A percentile compares a stretch with the other conserved stretches of the same genome.
Conservation (phyloP, 2,329 filamentous ascomycete genomes). For the Penicillium corylophilum region DNA sequence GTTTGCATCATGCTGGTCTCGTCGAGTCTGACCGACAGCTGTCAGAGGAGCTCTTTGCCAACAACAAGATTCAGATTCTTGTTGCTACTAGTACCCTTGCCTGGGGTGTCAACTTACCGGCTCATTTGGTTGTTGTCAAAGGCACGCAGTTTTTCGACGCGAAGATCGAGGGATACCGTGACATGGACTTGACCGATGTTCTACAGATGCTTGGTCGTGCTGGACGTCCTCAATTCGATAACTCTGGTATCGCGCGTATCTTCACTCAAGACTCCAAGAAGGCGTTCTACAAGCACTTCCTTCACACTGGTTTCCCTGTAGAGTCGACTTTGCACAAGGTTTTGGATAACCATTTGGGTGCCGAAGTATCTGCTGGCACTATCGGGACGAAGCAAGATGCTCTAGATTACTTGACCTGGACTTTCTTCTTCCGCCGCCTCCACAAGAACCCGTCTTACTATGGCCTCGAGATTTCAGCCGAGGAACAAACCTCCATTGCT, state of each 20-base stretch:
- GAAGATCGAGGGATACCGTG: constrained; percentile 94
- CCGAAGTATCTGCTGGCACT: constrained; percentile 90
- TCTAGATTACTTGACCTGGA: constrained; percentile 97
- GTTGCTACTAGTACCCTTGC: constrained; percentile 94
- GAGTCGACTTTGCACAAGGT: constrained; percentile 96
- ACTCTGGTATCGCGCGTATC: constrained; percentile 91
- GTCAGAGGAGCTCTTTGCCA: constrained; percentile 89
- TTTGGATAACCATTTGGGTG: constrained; percentile 92
- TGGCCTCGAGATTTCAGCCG: constrained; percentile 86
- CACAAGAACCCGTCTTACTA: constrained; percentile 99
- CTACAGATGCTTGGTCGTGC: constrained; percentile 96
- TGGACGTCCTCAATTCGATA: constrained; percentile 93
- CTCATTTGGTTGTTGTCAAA: constrained; percentile 95
- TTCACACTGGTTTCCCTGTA: constrained; percentile 96
- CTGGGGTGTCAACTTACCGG: constrained; percentile 97
- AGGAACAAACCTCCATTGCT: constrained; percentile 83
- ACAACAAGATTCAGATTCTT: constrained; percentile 97
- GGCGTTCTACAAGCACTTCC: constrained; percentile 98
- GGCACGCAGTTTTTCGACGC: constrained; percentile 98
- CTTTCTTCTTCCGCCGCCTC: constrained; percentile 94
- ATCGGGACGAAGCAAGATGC: constrained; percentile 95
- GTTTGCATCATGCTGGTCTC: constrained; percentile 92
- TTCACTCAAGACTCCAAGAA: constrained; percentile 98
- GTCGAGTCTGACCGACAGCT: constrained; percentile 91
- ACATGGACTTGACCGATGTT: constrained; percentile 98